phyloP scores from a whole-genome alignment of 169 alveolate species.

The Babesia caballi region DNA sequence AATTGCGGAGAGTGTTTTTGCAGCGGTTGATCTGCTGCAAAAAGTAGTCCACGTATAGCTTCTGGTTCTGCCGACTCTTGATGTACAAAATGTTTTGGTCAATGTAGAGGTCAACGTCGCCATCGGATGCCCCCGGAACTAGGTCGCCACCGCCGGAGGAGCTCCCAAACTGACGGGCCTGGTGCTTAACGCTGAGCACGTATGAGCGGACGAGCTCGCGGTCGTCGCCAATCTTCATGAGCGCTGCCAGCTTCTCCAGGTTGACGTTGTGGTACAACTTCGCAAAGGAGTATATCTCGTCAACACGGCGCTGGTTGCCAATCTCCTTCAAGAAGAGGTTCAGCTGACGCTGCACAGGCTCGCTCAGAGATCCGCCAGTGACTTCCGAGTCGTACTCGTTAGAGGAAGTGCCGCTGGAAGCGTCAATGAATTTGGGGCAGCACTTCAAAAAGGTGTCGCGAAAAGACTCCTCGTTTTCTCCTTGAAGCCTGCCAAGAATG shows the following conservation, averaged over 20 bases:
- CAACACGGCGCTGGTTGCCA: conserved; percentile 69
- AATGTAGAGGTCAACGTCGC: conserved; percentile 71
- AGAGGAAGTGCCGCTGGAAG: conserved; percentile 50
- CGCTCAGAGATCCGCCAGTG: conserved; percentile 49
- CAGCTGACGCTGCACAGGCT: conserved; percentile 71
- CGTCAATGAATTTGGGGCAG: conserved; percentile 82
- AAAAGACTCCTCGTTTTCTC: conserved; percentile 76
- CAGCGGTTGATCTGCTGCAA: conserved; percentile 75
- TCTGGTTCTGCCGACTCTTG: conserved; percentile 70
- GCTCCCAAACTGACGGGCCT: conserved; percentile 68
- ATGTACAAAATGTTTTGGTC: conserved; percentile 74
- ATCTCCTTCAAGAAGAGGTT: conserved; percentile 72
- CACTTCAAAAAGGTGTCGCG: conserved; percentile 73
- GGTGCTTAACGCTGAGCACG: conserved; percentile 74
- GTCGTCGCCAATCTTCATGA: conserved; percentile 69
- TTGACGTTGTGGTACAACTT: conserved; percentile 76
- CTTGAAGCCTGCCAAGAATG: conserved; percentile 59
- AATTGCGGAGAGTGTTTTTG: conserved; percentile 62
- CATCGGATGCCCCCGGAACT: conserved; percentile 61
- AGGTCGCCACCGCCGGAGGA: conserved; percentile 70
- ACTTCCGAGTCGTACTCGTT: conserved; percentile 54
- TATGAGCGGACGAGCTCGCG: conserved; percentile 70
- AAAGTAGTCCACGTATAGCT: conserved; percentile 74
- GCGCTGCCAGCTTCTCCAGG: conserved; percentile 66
- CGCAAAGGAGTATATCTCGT: conserved; percentile 76